Conservation (phyloP, 192 early-diverging fungal genomes). For the Linnemannia zychae region DNA sequence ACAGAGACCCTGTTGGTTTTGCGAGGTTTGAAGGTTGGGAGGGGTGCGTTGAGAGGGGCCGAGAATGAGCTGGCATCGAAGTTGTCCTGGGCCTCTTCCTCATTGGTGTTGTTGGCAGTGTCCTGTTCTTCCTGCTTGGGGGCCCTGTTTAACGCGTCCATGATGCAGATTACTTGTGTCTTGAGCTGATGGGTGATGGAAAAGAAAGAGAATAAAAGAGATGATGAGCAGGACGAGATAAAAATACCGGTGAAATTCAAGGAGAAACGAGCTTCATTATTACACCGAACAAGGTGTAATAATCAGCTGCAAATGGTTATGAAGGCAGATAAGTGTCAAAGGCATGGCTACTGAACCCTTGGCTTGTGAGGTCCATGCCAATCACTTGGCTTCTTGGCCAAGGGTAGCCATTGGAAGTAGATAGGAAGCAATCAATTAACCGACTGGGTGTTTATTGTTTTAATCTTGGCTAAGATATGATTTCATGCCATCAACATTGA, state of each 20-base stretch:
- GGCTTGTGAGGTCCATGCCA: too few species aligned
- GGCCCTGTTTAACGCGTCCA: slow-evolving; percentile 8
- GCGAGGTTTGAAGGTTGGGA: slow-evolving; percentile 46
- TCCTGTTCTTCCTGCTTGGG: slow-evolving; percentile 1
- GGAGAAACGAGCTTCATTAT: background rate
- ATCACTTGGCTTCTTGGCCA: too few species aligned
- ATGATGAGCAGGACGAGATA: background rate
- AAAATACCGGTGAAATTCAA: background rate
- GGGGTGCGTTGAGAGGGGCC: slow-evolving; percentile 1
- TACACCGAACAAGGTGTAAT: too few species aligned
- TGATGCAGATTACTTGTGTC: background rate
- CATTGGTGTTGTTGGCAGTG: background rate
- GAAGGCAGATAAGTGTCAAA: too few species aligned
- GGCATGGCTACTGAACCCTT: too few species aligned
- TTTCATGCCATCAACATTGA: too few species aligned
- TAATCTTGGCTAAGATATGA: too few species aligned
- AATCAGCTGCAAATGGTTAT: too few species aligned
- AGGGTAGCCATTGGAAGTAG: too few species aligned
- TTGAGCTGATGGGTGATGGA: background rate
- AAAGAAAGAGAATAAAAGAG: background rate
- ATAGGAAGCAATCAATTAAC: too few species aligned
- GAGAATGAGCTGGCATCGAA: slow-evolving; percentile 27
- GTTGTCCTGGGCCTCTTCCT: slow-evolving; percentile 16
- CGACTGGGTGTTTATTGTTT: too few species aligned
- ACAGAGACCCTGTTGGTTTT: slow-evolving; percentile 47